These are phyloP conservation scores for Neurospora tetraspora DNA, from an alignment of 495 filamentous ascomycete species.

Conservation along the genomic window DNA sequence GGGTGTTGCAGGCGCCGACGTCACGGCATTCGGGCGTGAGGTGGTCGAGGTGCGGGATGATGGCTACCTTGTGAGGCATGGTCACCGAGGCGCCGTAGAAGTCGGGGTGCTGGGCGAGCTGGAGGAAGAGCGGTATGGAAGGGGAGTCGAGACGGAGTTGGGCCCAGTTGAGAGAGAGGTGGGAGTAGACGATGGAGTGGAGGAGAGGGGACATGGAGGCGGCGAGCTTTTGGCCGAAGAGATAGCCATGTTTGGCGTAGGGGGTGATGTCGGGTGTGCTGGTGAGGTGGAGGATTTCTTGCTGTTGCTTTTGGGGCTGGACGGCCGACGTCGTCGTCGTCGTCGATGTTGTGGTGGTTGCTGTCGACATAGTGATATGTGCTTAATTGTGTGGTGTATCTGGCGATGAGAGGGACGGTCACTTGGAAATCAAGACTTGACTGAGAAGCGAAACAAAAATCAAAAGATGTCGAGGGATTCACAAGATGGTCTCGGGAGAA, in stretches of 20 bases:
- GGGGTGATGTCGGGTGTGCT: slow-evolving; percentile 14
- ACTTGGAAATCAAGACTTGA: background rate
- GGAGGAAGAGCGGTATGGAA: slow-evolving; percentile 33
- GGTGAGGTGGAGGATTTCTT: background rate
- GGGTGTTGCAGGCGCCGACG: slow-evolving; percentile 65
- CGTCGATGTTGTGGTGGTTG: background rate
- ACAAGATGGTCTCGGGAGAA: background rate
- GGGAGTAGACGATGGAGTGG: slow-evolving; percentile 53
- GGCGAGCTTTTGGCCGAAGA: slow-evolving; percentile 44
- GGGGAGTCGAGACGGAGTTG: slow-evolving; percentile 48
- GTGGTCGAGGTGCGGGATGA: slow-evolving; percentile 57
- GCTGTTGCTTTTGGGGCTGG: background rate
- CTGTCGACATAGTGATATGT: background rate
- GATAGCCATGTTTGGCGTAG: slow-evolving; percentile 40
- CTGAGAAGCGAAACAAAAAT: background rate
- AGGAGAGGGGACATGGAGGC: slow-evolving; percentile 65
- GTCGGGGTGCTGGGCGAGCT: slow-evolving; percentile 21
- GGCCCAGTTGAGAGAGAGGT: slow-evolving; percentile 48
- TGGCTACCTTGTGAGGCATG: slow-evolving; percentile 66
- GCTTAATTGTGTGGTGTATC: background rate
- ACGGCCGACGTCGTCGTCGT: background rate
- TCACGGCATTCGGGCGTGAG: slow-evolving; percentile 56
- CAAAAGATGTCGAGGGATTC: background rate
- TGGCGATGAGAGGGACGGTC: background rate
- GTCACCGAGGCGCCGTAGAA: slow-evolving; percentile 51